Evolutionary conservation across 2,329 filamentous ascomycete species (phyloP), one percentile per base, ranked within the genome.

Genomic region (Fusarium virguliforme): DNA sequence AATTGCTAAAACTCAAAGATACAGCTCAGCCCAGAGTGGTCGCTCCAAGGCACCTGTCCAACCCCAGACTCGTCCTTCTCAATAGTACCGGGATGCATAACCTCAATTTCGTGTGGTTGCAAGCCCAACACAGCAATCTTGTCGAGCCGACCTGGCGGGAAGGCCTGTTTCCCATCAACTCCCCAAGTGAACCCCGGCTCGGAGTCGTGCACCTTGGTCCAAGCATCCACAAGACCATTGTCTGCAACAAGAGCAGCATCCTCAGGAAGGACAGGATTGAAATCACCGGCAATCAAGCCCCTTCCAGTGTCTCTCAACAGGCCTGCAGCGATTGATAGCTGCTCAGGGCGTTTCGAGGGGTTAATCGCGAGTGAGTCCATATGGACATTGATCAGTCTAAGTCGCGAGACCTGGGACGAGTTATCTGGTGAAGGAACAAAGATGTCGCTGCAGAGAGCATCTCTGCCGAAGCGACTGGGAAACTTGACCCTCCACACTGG

Each of bases 221-320:
- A 83, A 6, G 74, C 79, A 67, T 84, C 82, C 1, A 76, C 54
- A 8, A 83, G 76, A 0, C 71, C 65, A 61, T 80, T 82, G 3
- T 73, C 69, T 12, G 64, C 58, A 0, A 83, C 64, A 6, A 82
- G 73, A 0, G 55, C 41, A 3, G 67, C 64, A 57, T 84, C 82
- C 48, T 80, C 77, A 1, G 78, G 75, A 4, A 81, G 68, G 4
- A 82, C 77, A 3, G 79, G 78, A 58, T 83, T 83, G 64, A 83
- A 83, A 58, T 83, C 81, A 10, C 82, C 82, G 4, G 81, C 81
- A 3, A 83, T 74, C 4, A 83, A 46, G 0, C 80, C 81, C 26
- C 64, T 68, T 1, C 74, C 76, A 4, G 74, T 62, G 13, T 68
- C 67, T 26, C 65, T 71, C 4, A 83, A 67, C 12, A 79, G 65